Base-by-base conservation (phyloP, 2,329 filamentous ascomycete genomes). In the Myriosclerotinia scirpicola region DNA sequence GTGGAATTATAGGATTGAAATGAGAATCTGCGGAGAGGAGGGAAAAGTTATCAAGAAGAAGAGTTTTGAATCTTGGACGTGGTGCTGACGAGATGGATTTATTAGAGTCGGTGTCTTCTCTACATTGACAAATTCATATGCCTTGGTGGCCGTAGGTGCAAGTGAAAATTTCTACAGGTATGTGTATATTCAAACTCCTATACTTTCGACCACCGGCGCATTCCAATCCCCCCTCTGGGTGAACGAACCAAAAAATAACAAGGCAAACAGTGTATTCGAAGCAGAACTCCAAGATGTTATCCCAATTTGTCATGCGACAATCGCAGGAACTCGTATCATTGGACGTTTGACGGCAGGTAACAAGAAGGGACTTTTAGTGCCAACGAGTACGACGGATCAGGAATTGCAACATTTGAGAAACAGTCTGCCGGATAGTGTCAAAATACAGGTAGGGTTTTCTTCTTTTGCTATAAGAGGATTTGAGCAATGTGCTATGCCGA, bases 121-220 rank as follows among this genome's bases (percentile, higher is more conserved):
- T 69, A 97, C 92, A 69, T 90, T 99, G 78, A 99, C 95, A 74
- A 99, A 99, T 82, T 94, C 92, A 68, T 99, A 97, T 81, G 93
- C 93, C 74, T 85, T 99, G 75, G 92, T 97, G 74, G 93, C 94
- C 71, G 87, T 97, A 72, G 95, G 95, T 77, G 93, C 92, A 75
- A 97, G 92, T 77, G 93, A 97, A 84, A 98, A 98, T 86, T 99
- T 99, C 81, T 98, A 98, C 88, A 93, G 87, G 87, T 90, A 78
- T 69, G 80, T 73, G 64, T 56, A 48, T 64, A n/a, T 69, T 64
- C 4, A 8, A 17, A 15, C 3, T 14, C 3, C 15, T 26, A 9
- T 26, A 20, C 15, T 17, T 11, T 50, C 22, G 26, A 20, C 46
- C 2, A 11, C 17, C 8, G 58, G 58, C 58, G 58, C 58, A 61